Conservation (phyloP, 345 rosid genomes). For the Citrus inodora region DNA sequence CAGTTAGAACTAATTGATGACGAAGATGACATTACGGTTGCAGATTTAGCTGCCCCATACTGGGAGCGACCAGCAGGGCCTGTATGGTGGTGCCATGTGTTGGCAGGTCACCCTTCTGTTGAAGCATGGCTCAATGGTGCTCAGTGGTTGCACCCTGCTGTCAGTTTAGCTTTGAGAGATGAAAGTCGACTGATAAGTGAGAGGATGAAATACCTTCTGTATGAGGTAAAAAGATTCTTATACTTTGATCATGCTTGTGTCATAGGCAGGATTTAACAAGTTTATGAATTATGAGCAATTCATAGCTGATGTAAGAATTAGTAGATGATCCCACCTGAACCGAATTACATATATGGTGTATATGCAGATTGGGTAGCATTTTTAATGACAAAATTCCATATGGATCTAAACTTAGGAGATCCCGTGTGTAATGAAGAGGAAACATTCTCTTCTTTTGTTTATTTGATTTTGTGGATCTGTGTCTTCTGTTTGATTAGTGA, state of each 20-base stretch:
- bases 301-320: neutral
- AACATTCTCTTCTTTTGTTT: neutral
- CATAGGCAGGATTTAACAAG: neutral
- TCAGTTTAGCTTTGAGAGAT: slow-evolving; percentile 82
- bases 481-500: neutral
- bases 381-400: neutral
- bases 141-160: slow-evolving; percentile 97
- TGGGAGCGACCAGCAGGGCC: slow-evolving; percentile 96
- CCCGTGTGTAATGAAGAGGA: neutral
- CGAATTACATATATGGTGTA: neutral
- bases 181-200: slow-evolving; percentile 89
- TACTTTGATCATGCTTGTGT: neutral
- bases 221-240: slow-evolving; percentile 50
- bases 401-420: neutral
- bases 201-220: slow-evolving; percentile 86
- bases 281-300: neutral
- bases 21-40: slow-evolving; percentile 63
- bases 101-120: slow-evolving; percentile 56
- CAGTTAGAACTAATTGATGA: slow-evolving; percentile 45
- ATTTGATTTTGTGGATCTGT: neutral
- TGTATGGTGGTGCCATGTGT: slow-evolving; percentile 90
- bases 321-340: neutral
- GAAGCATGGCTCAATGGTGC: slow-evolving; percentile 68
- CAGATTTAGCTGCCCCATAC: slow-evolving; percentile 92
- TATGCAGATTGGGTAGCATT: neutral